Percentiles rank a stretch among this genome's conserved stretches.
Conservation (phyloP, 2,329 filamentous ascomycete genomes). For the Fusarium neocosmosporiellum region DNA sequence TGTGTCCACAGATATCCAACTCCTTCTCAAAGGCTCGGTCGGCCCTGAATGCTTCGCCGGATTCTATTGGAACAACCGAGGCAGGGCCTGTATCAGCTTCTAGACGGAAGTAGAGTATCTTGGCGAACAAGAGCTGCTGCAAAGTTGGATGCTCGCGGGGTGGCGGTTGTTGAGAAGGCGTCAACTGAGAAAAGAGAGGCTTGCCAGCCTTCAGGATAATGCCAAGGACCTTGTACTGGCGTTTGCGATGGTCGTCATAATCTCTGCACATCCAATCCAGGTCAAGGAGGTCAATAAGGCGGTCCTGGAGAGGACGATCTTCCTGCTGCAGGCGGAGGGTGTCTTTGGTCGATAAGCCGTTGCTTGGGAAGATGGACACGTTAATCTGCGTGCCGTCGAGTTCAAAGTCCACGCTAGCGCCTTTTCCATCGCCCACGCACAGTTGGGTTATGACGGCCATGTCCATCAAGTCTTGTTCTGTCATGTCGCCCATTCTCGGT, state of each 20-base stretch:
- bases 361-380: neutral
- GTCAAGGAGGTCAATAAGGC: neutral
- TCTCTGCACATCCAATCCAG: neutral
- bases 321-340: neutral
- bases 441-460: neutral
- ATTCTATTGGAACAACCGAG: neutral
- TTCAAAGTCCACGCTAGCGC: neutral
- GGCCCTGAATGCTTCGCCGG: neutral
- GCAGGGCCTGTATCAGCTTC: neutral
- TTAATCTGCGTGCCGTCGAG: neutral
- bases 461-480: neutral
- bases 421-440: neutral
- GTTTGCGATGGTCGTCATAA: neutral
- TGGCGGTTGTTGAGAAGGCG: neutral
- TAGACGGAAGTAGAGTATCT: neutral
- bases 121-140: neutral
- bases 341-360: neutral
- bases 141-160: neutral
- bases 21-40: neutral
- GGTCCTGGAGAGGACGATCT: neutral
- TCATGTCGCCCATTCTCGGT: neutral
- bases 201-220: neutral
- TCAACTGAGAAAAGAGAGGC: neutral
- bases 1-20: neutral
- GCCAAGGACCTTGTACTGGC: neutral